Evolutionary conservation across 257 asterid species (phyloP).

Genomic region (Buddleja alternifolia): DNA sequence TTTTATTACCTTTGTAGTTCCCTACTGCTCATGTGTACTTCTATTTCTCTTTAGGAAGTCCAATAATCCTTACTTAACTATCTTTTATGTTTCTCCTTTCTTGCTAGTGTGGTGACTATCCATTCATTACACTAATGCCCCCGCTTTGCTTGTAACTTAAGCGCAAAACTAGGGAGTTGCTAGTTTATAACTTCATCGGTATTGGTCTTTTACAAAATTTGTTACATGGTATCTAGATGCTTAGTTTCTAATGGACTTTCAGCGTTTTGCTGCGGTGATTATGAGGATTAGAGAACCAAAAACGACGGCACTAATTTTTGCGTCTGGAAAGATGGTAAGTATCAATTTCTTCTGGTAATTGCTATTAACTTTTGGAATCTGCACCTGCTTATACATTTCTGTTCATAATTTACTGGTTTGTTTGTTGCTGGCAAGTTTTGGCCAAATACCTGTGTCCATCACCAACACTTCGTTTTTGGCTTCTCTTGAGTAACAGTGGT

Average conservation of each 20-base stretch:
- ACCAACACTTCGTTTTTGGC: no score
- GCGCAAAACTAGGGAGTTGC: background rate
- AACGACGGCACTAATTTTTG: constrained; percentile 72
- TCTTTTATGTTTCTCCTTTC: background rate
- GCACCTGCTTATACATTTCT: constrained; percentile 4
- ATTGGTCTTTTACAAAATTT: background rate
- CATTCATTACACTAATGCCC: background rate
- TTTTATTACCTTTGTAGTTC: constrained; percentile 1
- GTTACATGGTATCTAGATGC: constrained; percentile 12
- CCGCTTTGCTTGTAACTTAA: constrained; percentile 7
- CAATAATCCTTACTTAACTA: background rate
- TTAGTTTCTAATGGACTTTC: constrained; percentile 31
- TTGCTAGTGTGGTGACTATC: background rate
- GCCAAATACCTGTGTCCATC: no score
- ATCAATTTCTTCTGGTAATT: constrained; percentile 3
- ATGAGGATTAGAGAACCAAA: constrained; percentile 83
- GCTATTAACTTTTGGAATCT: constrained; percentile 2
- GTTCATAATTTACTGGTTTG: background rate
- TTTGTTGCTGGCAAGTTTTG: background rate
- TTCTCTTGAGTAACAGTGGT: no score
- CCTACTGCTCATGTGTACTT: background rate
- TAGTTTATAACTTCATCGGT: background rate
- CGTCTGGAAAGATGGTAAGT: constrained; percentile 82
- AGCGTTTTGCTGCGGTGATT: constrained; percentile 88
- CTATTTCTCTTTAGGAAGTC: background rate